Evolutionary conservation across 352 stramenopile genomes (phyloP), one percentile per base, ranked within the genome.

Genomic region (Phytopythium delawarense): DNA sequence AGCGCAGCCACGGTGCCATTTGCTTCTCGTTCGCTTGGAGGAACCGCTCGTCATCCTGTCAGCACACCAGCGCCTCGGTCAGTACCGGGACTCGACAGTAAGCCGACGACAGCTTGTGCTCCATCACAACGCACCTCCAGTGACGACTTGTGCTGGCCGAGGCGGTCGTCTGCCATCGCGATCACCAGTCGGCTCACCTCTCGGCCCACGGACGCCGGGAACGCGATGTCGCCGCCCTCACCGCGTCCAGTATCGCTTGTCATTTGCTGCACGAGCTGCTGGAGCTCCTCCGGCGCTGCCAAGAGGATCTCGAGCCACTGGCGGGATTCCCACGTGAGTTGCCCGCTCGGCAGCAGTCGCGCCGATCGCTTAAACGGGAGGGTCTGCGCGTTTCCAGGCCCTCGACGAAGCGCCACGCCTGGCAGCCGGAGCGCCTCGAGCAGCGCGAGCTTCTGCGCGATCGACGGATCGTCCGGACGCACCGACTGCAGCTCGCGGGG

Each of bases 1-100:
- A 84, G 34, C 74, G 75, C 44, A 90, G 70, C 84, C 80, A 93
- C 20, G 67, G 55, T 12, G 81, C 80, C 65, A 93, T 72, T 62
- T 87, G 71, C 40, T 60, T 44, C 1, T 79, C 61, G 12, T 89
- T 75, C 9, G 53, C 62, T 13, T 23, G 52, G 16, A 91, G 58
- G 34, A 93, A 90, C 4, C 42, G 34, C 23, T 78, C 65, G 58
- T 93, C 82, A 45, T 70, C 61, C 81, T 92, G 45, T 28, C 7
- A 50, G 53, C 28, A 20, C 7, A 34, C 39, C 11, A 45, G 48
- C 28, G 11, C 11, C 42, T 5, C 39, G 6, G n/a, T 21, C 46
- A 28, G 21, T 34, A 32, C 21, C 46, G 51, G 51, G n/a, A 4
- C 55, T 50, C n/a, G 18, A 61, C 28, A 44, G 4, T 67, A 0